Evolutionary conservation across 805 yeast genomes (phyloP).

Genomic region (Lachancea kluyveri): DNA sequence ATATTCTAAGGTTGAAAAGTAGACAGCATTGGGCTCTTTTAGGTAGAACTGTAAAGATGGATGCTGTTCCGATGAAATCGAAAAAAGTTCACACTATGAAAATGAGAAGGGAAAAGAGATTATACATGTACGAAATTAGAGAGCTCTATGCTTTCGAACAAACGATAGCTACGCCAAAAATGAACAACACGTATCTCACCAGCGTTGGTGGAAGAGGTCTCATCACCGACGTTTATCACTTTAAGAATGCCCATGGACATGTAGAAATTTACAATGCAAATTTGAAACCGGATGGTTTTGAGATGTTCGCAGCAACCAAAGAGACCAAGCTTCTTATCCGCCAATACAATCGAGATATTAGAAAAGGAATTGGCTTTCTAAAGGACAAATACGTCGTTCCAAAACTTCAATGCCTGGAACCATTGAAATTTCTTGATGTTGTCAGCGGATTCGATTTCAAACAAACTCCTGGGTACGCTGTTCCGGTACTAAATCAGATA

Average conservation of each 20-base stretch:
- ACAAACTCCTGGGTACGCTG: slow-evolving; percentile 21
- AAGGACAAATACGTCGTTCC: slow-evolving; percentile 1
- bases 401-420: too few relatives aligned
- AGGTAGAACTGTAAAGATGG: slow-evolving; percentile 17
- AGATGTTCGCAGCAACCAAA: slow-evolving; percentile 5
- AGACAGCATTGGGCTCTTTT: slow-evolving; percentile 23
- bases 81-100: slow-evolving; percentile 8
- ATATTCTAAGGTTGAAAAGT: slow-evolving; percentile 17
- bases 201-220: slow-evolving; percentile 4
- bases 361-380: too few relatives aligned
- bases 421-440: slow-evolving; percentile 17
- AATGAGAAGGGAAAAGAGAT: slow-evolving; percentile 3
- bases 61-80: slow-evolving; percentile 10
- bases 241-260: slow-evolving; percentile 17
- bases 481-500: slow-evolving; percentile 17
- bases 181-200: slow-evolving; percentile 10
- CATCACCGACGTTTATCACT: slow-evolving; percentile 14
- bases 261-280: slow-evolving; percentile 17
- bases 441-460: slow-evolving; percentile 27
- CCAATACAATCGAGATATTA: slow-evolving; percentile 9
- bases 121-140: slow-evolving; percentile 11
- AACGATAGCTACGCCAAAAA: slow-evolving; percentile 16
- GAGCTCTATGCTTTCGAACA: slow-evolving; percentile 21
- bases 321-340: slow-evolving; percentile 8
- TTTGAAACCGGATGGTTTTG: slow-evolving; percentile 19